Conservation (phyloP, 495 filamentous ascomycete species). For the Aspergillus campestris region DNA sequence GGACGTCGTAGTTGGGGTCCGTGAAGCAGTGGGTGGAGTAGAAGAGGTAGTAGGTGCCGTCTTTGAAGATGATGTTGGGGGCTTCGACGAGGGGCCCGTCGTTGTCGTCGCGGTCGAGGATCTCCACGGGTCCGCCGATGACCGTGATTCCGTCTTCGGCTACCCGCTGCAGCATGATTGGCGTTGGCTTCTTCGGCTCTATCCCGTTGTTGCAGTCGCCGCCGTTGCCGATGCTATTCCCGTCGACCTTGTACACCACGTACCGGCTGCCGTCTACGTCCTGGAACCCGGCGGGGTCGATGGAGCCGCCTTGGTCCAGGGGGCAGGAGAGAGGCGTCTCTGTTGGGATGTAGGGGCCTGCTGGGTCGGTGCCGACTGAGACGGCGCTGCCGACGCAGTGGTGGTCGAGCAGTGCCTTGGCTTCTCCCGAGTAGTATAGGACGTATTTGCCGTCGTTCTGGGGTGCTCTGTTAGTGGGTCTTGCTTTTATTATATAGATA, state of each 20-base stretch:
- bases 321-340: constrained; percentile 42
- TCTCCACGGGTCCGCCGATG: constrained; percentile 40
- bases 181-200: constrained; percentile 40
- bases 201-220: constrained; percentile 49
- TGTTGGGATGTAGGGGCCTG: constrained; percentile 45
- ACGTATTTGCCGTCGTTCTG: constrained; percentile 43
- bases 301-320: constrained; percentile 44
- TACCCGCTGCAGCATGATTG: constrained; percentile 53
- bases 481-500: neutral
- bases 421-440: constrained; percentile 52
- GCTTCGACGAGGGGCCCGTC: constrained; percentile 59
- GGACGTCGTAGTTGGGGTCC: constrained; percentile 43
- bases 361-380: constrained; percentile 21
- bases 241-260: constrained; percentile 56
- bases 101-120: constrained; percentile 45
- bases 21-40: constrained; percentile 53
- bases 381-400: constrained; percentile 52
- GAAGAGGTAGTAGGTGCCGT: constrained; percentile 48
- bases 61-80: constrained; percentile 40
- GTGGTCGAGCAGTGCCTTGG: constrained; percentile 20
- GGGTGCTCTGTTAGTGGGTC: constrained; percentile 1
- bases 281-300: constrained; percentile 47
- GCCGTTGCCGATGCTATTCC: constrained; percentile 49
- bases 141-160: constrained; percentile 40
- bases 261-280: constrained; percentile 47